Base-by-base conservation (phyloP, 345 rosid species). In the Camelina laxa region DNA sequence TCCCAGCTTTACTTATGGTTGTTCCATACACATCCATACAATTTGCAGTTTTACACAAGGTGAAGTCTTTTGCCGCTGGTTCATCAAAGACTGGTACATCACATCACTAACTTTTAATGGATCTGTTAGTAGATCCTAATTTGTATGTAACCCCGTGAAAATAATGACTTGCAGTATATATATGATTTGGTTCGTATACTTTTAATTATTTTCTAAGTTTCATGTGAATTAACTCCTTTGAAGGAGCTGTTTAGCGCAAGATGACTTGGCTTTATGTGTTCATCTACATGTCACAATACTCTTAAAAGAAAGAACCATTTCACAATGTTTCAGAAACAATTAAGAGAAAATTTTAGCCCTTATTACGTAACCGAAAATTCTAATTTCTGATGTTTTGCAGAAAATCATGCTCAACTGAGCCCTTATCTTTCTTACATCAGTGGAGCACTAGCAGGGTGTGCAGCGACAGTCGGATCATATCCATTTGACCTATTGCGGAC, bases 381-480 rank as follows among this genome's bases (percentile, higher is more conserved):
- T 60, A 0, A 60, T 16, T 60, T 60, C 31, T 60, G 17, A 1
- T 39, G 31, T 20, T 60, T 4, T 60, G 66, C 66, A 41, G 66
- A 61, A 41, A 61, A 61, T 14, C 66, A 61, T 61, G 66, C 50
- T 41, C 50, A 21, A 8, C 51, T 61, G 66, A 61, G 66, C 19
- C 51, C 66, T 41, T 61, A 61, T 61, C 66, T 61, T 61, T 61
- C 66, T 13, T 61, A 61, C 66, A 61, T 61, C 4, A 61, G 66
- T 0, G 66, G 66, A 13, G 50, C 66, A 21, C 13, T 61, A 61
- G 66, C 66, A 61, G 51, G 66, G 4, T 61, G 66, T 61, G 66
- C 66, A 39, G 66, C 66, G 0, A 61, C 66, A 61, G 50, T 61
- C 0, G 66, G 66, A 14, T 61, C 66, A 0, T 61, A 41, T 22